phyloP scores from a whole-genome alignment of 148 eudicot genomes.

The Bassia scoparia region DNA sequence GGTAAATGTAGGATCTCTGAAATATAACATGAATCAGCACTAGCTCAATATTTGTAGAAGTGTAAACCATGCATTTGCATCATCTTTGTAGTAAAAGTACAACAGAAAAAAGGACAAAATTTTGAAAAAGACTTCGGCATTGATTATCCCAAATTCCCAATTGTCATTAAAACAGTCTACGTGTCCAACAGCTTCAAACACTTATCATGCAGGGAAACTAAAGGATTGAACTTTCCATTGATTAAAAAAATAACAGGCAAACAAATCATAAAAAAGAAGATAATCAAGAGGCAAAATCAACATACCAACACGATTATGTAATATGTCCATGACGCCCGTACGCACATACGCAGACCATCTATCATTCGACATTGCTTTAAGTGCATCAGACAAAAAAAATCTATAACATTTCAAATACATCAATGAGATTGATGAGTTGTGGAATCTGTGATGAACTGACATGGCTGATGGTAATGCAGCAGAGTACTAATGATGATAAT shows the following conservation, averaged over 20 bases:
- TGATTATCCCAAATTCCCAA: not conserved
- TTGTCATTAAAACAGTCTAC: not conserved
- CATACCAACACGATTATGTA: conserved; percentile 84
- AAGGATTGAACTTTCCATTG: not conserved
- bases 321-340: conserved; percentile 68
- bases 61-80: not conserved
- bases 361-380: conserved; percentile 34
- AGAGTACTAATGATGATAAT: too few relatives aligned
- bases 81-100: too few relatives aligned
- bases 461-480: too few relatives aligned
- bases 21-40: not conserved
- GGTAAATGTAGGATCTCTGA: not conserved
- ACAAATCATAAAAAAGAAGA: not conserved
- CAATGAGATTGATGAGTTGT: conserved; percentile 4
- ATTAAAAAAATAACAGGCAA: not conserved
- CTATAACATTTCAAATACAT: conserved; percentile 36
- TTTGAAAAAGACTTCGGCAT: not conserved
- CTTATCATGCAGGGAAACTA: conserved; percentile 5
- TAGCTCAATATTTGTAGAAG: not conserved
- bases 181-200: not conserved
- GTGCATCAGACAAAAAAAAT: conserved; percentile 45
- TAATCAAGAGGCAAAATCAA: conserved; percentile 10
- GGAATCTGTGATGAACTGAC: too few relatives aligned
- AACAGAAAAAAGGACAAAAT: not conserved
- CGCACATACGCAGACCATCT: conserved; percentile 62